Base-by-base conservation (phyloP, 108 stramenopile genomes). In the Licmophora abbreviata region DNA sequence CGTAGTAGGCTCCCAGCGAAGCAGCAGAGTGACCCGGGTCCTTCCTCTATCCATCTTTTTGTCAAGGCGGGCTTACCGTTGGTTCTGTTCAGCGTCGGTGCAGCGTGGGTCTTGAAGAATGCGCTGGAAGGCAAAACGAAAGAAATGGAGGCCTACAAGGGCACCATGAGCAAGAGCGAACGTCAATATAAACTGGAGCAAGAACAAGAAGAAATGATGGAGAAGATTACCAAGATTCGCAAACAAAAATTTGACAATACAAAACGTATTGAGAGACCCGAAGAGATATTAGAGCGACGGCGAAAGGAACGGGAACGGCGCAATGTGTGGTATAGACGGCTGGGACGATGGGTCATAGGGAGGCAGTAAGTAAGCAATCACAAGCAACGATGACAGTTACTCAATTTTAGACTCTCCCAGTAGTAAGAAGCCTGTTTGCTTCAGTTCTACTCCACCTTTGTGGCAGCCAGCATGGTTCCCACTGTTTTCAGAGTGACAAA, bases 161-260 rank as follows among this genome's bases (percentile, higher is more conserved):
- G 90, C 40, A 36, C 74, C 35, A 54, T 81, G 8, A 79, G 77
- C 62, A 74, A 77, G 74, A 80, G 62, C 60, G 76, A 88, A 36
- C 76, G 90, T 28, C 90, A 92, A 61, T 78, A 80, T 7, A 35
- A 76, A 18, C 44, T 92, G 41, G 79, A 85, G 28, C 54, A 71
- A 18, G 90, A 92, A 56, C 79, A 85, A 29, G 83, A 85, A 50
- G 76, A 92, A 42, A 83, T 92, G 90, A 85, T 92, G 76, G 81
- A 85, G 44, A 87, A 85, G 53, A 45, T 88, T 35, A 83, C 68
- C 32, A 77, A 81, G 46, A 68, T 83, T 22, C 56, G 73, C 29
- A 56, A 63, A 21, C 44, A 65, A 50, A 81, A 85, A 38, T 92
- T 85, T 59, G 90, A 92, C 66, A 92, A 92, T 59, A 92, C 90